Evolutionary conservation across 352 stramenopile genomes (phyloP).

Genomic region (Peronospora farinosa): DNA sequence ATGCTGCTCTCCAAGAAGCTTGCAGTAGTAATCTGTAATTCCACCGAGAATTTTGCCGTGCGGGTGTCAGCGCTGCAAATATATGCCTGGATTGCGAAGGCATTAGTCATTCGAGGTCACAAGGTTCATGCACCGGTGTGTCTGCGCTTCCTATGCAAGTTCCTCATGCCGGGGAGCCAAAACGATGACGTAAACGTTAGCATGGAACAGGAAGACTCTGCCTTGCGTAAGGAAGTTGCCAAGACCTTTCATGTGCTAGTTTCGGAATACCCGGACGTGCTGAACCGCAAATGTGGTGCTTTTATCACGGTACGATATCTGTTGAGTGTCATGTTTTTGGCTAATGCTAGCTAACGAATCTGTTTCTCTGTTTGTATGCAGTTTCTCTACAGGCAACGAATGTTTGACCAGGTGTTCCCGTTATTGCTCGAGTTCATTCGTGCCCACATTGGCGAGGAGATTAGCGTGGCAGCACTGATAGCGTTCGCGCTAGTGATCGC

Average conservation of each 20-base stretch:
- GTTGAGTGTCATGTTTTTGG: not conserved
- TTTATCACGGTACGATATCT: slow-evolving; percentile 56
- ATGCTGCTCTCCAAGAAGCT: slow-evolving; percentile 65
- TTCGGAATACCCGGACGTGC: slow-evolving; percentile 68
- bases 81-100: slow-evolving; percentile 82
- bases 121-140: slow-evolving; percentile 59
- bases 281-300: slow-evolving; percentile 80
- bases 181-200: slow-evolving; percentile 21
- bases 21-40: slow-evolving; percentile 44
- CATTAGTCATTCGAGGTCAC: slow-evolving; percentile 72
- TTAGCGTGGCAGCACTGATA: slow-evolving; percentile 61
- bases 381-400: slow-evolving; percentile 76
- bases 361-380: slow-evolving; percentile 14
- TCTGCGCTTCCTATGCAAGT: slow-evolving; percentile 63
- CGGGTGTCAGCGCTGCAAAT: slow-evolving; percentile 70
- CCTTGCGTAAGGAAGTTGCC: slow-evolving; percentile 64
- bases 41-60: slow-evolving; percentile 30
- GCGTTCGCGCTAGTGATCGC: slow-evolving; percentile 76
- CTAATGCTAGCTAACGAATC: not conserved
- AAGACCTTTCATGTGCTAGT: slow-evolving; percentile 78
- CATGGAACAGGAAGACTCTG: slow-evolving; percentile 25
- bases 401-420: slow-evolving; percentile 75
- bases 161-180: slow-evolving; percentile 36
- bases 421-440: slow-evolving; percentile 61
- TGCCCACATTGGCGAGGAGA: slow-evolving; percentile 27